These are phyloP conservation scores for Hibiscus trionum DNA, from an alignment of 345 rosid genomes.

Conservation along the genomic window DNA sequence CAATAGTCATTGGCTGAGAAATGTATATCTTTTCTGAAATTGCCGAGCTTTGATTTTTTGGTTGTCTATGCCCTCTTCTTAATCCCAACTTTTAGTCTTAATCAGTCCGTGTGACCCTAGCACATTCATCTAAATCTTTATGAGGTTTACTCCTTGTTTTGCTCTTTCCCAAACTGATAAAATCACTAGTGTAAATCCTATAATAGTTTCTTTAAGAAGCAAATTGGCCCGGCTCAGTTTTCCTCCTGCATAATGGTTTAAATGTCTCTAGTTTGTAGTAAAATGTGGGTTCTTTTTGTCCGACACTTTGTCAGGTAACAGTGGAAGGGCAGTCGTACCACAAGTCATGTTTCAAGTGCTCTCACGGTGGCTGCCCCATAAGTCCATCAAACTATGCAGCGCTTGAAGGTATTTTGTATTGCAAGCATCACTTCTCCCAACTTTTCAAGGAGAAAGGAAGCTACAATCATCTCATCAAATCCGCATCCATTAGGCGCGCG, in stretches of 20 bases:
- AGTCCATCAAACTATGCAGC: conserved; percentile 97
- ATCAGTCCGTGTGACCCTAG: neutral
- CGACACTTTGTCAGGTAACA: conserved; percentile 53
- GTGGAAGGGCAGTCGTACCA: conserved; percentile 87
- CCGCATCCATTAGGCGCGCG: conserved; percentile 68
- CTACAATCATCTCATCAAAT: conserved; percentile 84
- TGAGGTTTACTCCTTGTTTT: neutral
- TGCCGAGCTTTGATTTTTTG: neutral
- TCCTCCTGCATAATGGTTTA: neutral
- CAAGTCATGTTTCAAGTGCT: conserved; percentile 93
- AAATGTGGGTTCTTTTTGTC: neutral
- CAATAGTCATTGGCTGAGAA: neutral
- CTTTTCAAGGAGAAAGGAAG: conserved; percentile 98
- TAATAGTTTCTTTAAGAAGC: neutral
- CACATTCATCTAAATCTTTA: conserved; percentile 2
- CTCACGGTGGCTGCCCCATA: conserved; percentile 84
- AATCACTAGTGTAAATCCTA: neutral
- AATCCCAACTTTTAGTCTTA: neutral
- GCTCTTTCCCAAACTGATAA: neutral
- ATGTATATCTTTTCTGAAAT: neutral
- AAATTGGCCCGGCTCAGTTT: neutral
- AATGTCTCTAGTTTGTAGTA: neutral
- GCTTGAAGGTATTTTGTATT: conserved; percentile 82
- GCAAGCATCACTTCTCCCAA: conserved; percentile 96
- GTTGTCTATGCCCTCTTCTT: neutral